Evolutionary conservation across 208 protist species (phyloP), one percentile per base, ranked within the genome.

Genomic region (Trypanosoma boissoni): DNA sequence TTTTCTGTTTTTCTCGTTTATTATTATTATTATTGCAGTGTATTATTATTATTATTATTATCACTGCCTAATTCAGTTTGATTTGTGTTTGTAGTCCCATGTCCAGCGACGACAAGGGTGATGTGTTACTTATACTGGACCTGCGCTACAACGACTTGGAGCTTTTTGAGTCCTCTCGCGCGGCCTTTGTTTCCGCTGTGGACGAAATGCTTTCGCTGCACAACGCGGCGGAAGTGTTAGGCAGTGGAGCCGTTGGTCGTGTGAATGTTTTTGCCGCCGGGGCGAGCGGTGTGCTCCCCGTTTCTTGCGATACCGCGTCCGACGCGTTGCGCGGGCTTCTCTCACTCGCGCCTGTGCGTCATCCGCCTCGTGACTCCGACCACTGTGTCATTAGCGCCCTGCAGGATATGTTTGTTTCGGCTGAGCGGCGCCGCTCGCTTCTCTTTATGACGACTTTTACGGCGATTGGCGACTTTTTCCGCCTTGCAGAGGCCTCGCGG

Each of bases 381-480:
- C 54, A 56, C 0, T 39, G 37, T 14, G 56, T 70, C 8, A 31
- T 70, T 14, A 28, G 52, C 3, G n/a, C 29, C 20, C 31, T 70
- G 28, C 29, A 42, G 23, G 37, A 58, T 12, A 18, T 49, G 9
- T 29, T 16, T 3, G 9, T 0, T 27, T 18, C 7, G 46, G 2
- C 31, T 26, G 18, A 34, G 36, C 32, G 31, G 32, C 55, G 29
- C 2, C 45, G 39, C 14, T 14, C 10, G 43, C 23, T 70, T 34
- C 18, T 70, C 23, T 70, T 70, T 24, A 58, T 70, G 24, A 70
- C 64, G 58, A 43, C 64, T 5, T 70, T 70, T 58, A 70, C 56
- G 21, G 54, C 46, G 10, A 70, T 70, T 27, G 49, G 31, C 23
- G 56, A 70, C 41, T 70, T 70, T 37, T 51, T 44, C 41, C 44